phyloP scores from a whole-genome alignment of 2,329 filamentous ascomycete genomes.

The Tolypocladium cylindrosporum region DNA sequence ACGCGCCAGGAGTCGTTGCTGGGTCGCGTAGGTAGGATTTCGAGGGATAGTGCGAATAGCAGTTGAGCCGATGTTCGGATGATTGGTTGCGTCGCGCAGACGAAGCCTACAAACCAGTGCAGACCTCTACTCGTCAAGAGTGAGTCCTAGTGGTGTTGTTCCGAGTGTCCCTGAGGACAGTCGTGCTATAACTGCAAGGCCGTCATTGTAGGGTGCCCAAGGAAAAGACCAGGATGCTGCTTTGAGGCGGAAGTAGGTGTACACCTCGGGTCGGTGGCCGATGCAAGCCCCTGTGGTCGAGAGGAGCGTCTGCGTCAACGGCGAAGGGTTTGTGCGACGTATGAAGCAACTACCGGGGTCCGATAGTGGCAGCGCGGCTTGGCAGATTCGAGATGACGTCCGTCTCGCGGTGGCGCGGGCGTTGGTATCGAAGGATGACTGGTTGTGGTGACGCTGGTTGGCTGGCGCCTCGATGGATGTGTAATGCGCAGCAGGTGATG shows the following conservation, averaged over 20 bases:
- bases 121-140: conserved; percentile 9
- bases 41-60: not conserved
- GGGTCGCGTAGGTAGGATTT: not conserved
- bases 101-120: conserved; percentile 14
- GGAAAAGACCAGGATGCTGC: conserved; percentile 2
- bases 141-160: conserved; percentile 6
- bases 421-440: conserved; percentile 2
- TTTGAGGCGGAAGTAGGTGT: not conserved
- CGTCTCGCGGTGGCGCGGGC: conserved; percentile 7
- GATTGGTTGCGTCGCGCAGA: conserved; percentile 10
- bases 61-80: not conserved
- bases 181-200: conserved; percentile 23
- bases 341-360: not conserved
- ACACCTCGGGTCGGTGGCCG: not conserved
- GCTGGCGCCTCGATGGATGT: not conserved
- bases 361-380: conserved; percentile 7
- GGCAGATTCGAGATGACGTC: conserved; percentile 14
- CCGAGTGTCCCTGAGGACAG: conserved; percentile 26
- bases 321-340: not conserved
- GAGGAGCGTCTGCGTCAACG: not conserved
- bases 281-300: not conserved
- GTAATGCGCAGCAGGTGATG: not conserved
- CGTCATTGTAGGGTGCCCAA: conserved; percentile 21
- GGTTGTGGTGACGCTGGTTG: not conserved
- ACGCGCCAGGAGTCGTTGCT: not conserved